phyloP scores from a whole-genome alignment of 495 filamentous ascomycete genomes.

The Bathelium albidoporum region DNA sequence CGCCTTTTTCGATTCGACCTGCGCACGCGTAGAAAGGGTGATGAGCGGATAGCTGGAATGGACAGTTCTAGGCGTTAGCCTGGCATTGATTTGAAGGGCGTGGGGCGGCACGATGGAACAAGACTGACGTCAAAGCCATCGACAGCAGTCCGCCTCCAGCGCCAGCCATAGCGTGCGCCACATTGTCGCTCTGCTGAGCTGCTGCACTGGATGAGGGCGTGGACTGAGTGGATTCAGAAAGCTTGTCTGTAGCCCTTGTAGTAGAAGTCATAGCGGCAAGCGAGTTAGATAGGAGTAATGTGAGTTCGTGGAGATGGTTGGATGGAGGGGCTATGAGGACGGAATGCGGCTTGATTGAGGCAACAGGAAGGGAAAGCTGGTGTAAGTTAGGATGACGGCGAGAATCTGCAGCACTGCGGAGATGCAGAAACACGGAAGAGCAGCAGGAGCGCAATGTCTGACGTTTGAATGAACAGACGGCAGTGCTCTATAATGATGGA shows the following conservation, averaged over 20 bases:
- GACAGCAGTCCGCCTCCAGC: constrained; percentile 85
- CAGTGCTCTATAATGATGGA: not conserved
- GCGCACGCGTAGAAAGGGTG: constrained; percentile 92
- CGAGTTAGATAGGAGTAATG: not conserved
- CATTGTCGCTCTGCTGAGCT: constrained; percentile 73
- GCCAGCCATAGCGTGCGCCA: constrained; percentile 79
- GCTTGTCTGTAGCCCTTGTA: not conserved
- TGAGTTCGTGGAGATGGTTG: not conserved
- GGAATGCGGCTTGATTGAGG: not conserved
- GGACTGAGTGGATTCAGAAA: constrained; percentile 1
- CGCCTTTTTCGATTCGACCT: constrained; percentile 91
- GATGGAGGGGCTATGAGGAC: too few species aligned
- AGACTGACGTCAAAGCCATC: constrained; percentile 77
- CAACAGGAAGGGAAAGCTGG: not conserved
- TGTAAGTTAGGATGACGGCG: too few species aligned
- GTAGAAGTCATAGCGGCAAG: not conserved
- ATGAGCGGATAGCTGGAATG: constrained; percentile 76
- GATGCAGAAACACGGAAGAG: too few species aligned
- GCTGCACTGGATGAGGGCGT: constrained; percentile 25
- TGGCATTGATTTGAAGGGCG: constrained; percentile 13
- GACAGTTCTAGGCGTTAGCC: constrained; percentile 12
- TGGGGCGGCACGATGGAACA: constrained; percentile 2
- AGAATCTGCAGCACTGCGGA: too few species aligned
- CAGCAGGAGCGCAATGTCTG: too few species aligned
- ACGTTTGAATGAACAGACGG: not conserved